Evolutionary conservation across 768 basidiomycete genomes (phyloP).

Genomic region (Pilatotrama ljubarskyi): DNA sequence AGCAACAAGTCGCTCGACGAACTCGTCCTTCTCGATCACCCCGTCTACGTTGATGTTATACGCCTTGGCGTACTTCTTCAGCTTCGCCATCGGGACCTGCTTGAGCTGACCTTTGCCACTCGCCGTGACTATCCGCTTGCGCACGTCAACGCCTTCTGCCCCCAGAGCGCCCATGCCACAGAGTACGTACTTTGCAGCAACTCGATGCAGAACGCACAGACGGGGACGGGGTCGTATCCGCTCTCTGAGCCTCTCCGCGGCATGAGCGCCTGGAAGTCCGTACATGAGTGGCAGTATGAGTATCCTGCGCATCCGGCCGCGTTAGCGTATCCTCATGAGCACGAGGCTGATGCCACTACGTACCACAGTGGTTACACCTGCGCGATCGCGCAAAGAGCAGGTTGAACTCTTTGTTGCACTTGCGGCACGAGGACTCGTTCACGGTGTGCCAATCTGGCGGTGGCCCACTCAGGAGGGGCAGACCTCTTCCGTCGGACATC

Average conservation of each 20-base stretch:
- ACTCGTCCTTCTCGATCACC: conserved; percentile 76
- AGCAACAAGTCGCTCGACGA: conserved; percentile 62
- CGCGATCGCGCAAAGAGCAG: conserved; percentile 62
- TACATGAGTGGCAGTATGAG: conserved; percentile 69
- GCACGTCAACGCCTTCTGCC: neutral
- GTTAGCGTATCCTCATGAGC: neutral
- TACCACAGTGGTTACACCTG: conserved; percentile 77
- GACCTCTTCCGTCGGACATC: conserved; percentile 39
- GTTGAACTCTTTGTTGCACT: conserved; percentile 74
- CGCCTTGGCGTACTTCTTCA: conserved; percentile 68
- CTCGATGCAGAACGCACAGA: conserved; percentile 78
- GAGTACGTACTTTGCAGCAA: conserved; percentile 53
- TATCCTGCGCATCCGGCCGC: conserved; percentile 50
- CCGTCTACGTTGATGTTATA: conserved; percentile 66
- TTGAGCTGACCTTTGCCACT: conserved; percentile 58
- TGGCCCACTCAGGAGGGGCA: conserved; percentile 73
- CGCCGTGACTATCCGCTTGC: conserved; percentile 59
- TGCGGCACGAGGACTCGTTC: conserved; percentile 52
- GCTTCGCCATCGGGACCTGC: conserved; percentile 53
- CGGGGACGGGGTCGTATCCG: conserved; percentile 65
- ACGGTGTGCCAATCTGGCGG: conserved; percentile 42
- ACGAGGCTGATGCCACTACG: conserved; percentile 24
- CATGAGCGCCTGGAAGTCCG: conserved; percentile 77
- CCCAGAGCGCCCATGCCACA: neutral
- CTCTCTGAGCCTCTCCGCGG: conserved; percentile 50